phyloP scores from a whole-genome alignment of 306 rosid genomes.

The Citrullus colocynthis region DNA sequence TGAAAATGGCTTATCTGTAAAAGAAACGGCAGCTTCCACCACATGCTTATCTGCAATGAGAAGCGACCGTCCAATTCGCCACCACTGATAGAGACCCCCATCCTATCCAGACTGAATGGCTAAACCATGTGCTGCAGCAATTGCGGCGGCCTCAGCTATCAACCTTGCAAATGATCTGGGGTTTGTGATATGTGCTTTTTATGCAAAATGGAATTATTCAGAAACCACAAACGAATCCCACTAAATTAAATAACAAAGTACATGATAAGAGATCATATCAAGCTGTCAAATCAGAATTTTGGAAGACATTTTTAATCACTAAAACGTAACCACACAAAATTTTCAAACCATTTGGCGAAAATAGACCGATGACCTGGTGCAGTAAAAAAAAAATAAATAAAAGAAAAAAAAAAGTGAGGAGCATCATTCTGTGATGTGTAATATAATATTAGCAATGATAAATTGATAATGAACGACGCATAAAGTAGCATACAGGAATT shows the following conservation, averaged over 20 bases:
- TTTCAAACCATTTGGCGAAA: neutral
- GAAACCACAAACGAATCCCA: slow-evolving; percentile 1
- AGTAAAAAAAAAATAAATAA: no score
- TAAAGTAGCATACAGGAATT: neutral
- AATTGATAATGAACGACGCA: neutral
- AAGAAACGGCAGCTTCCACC: neutral
- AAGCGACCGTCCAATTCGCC: neutral
- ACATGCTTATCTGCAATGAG: neutral
- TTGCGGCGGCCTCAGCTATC: neutral
- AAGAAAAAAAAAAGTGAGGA: neutral
- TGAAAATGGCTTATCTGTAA: neutral
- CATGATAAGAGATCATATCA: neutral
- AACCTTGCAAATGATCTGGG: neutral
- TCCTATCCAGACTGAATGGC: neutral
- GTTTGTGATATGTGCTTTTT: neutral
- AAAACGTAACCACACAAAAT: neutral
- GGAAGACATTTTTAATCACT: neutral
- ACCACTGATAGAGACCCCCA: neutral
- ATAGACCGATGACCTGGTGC: neutral
- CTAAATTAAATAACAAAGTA: neutral
- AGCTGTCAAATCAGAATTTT: neutral
- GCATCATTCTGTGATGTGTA: neutral
- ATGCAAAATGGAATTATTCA: neutral
- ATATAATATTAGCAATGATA: neutral
- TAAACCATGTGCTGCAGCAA: neutral